Evolutionary conservation across 2,329 filamentous ascomycete species (phyloP).

Genomic region (Shiraia bambusicola): DNA sequence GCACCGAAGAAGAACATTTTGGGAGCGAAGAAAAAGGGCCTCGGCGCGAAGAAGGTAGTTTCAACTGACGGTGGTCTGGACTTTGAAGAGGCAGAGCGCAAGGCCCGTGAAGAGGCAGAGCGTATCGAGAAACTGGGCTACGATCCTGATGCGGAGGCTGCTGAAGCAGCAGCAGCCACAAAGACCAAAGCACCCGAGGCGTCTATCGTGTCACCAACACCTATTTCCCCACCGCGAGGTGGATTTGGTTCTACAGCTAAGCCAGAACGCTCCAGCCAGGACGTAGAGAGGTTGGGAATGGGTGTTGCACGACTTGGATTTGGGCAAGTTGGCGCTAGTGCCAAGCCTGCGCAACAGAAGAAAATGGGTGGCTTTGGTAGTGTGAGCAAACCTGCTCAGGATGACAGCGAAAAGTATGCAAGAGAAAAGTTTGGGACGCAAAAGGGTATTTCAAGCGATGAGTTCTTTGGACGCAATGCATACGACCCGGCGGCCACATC

Average conservation of each 20-base stretch:
- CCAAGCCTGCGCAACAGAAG: constrained; percentile 61
- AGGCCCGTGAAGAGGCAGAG: constrained; percentile 95
- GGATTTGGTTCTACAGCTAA: constrained; percentile 63
- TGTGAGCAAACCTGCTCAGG: constrained; percentile 68
- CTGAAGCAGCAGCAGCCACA: constrained; percentile 35
- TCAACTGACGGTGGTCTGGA: constrained; percentile 70
- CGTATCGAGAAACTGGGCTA: constrained; percentile 94
- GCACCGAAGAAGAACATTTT: constrained; percentile 83
- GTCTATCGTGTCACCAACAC: constrained; percentile 73
- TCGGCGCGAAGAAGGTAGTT: constrained; percentile 71
- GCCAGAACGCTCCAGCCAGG: constrained; percentile 63
- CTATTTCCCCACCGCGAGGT: constrained; percentile 65
- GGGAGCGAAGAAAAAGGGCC: constrained; percentile 67
- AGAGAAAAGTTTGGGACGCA: constrained; percentile 86
- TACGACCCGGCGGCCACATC: constrained; percentile 79
- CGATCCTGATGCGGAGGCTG: constrained; percentile 79
- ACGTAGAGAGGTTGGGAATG: constrained; percentile 89
- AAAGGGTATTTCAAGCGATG: constrained; percentile 96
- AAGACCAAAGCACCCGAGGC: constrained; percentile 49
- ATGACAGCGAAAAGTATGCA: constrained; percentile 79
- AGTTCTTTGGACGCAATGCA: constrained; percentile 91
- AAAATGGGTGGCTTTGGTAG: constrained; percentile 89
- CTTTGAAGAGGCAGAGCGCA: constrained; percentile 96
- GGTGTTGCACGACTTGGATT: constrained; percentile 83
- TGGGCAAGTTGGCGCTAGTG: constrained; percentile 71